Evolutionary conservation across 306 rosid species (phyloP).

Genomic region (Cajanus cajan): DNA sequence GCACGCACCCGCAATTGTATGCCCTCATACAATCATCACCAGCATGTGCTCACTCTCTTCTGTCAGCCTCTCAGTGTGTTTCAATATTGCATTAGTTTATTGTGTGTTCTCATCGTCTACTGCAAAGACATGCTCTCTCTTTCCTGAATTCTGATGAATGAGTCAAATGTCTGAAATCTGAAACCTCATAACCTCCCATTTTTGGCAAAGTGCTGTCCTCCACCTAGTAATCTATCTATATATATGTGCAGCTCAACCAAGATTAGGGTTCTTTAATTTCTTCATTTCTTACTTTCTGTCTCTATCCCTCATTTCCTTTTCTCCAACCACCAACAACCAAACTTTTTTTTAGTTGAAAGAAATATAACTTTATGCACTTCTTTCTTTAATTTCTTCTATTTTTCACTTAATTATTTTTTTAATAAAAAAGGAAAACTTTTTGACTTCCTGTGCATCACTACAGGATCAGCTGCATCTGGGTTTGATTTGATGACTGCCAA

Average conservation of each 20-base stretch:
- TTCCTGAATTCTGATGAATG: not conserved
- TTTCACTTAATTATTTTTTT: not conserved
- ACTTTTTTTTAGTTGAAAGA: not conserved
- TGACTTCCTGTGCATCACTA: not conserved
- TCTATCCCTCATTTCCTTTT: not conserved
- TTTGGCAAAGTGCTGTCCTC: conserved; percentile 1
- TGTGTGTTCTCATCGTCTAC: not conserved
- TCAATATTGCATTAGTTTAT: not conserved
- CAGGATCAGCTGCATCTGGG: not conserved
- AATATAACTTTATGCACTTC: not conserved
- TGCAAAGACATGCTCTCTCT: not conserved
- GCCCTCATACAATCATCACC: conserved; percentile 50
- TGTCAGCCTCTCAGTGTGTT: conserved; percentile 57
- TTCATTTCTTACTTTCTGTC: not conserved
- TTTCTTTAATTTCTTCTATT: no score
- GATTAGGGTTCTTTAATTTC: conserved; percentile 10
- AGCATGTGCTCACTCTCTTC: conserved; percentile 98
- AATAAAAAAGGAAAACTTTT: not conserved
- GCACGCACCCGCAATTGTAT: conserved; percentile 64
- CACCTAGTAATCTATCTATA: not conserved
- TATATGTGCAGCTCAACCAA: not conserved
- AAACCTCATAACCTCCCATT: conserved; percentile 26
- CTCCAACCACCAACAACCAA: conserved; percentile 28
- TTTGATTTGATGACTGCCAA: not conserved
- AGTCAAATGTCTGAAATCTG: not conserved